These are phyloP conservation scores for Crucihimalaya himalaica DNA, from an alignment of 345 rosid species.

Conservation along the genomic window DNA sequence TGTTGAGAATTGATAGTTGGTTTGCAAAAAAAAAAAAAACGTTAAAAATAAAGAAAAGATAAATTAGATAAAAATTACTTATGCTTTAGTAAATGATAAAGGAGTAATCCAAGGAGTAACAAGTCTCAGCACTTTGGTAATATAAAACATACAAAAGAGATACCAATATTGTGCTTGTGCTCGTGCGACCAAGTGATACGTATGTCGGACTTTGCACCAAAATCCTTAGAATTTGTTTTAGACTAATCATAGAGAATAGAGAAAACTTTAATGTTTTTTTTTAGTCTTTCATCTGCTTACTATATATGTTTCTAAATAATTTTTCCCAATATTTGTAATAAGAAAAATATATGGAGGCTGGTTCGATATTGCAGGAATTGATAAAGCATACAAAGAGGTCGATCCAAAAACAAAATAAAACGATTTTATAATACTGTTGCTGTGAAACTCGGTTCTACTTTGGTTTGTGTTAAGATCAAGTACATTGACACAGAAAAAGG, in stretches of 20 bases:
- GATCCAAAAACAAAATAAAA: background rate
- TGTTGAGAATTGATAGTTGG: too few relatives aligned
- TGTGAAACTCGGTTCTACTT: slow-evolving; percentile 1
- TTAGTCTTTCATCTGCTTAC: background rate
- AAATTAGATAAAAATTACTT: background rate
- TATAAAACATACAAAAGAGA: slow-evolving; percentile 11
- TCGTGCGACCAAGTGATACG: slow-evolving; percentile 28
- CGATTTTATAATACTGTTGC: background rate
- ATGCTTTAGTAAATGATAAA: too few relatives aligned
- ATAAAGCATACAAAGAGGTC: background rate
- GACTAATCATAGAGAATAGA: background rate
- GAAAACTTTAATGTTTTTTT: background rate
- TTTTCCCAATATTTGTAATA: background rate
- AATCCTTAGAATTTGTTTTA: background rate
- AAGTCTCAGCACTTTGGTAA: background rate
- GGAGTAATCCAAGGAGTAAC: background rate
- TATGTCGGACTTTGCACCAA: slow-evolving; percentile 19
- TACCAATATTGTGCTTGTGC: slow-evolving; percentile 31
- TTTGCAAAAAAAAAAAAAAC: too few relatives aligned
- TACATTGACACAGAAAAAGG: background rate
- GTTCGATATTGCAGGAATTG: background rate
- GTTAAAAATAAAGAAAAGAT: too few relatives aligned
- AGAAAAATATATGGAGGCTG: background rate
- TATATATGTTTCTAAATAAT: background rate
- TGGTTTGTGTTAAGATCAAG: background rate